Percentiles rank a stretch among this genome's conserved stretches.
phyloP scores from a whole-genome alignment of 2,329 filamentous ascomycete species.

The Colletotrichum liriopes region DNA sequence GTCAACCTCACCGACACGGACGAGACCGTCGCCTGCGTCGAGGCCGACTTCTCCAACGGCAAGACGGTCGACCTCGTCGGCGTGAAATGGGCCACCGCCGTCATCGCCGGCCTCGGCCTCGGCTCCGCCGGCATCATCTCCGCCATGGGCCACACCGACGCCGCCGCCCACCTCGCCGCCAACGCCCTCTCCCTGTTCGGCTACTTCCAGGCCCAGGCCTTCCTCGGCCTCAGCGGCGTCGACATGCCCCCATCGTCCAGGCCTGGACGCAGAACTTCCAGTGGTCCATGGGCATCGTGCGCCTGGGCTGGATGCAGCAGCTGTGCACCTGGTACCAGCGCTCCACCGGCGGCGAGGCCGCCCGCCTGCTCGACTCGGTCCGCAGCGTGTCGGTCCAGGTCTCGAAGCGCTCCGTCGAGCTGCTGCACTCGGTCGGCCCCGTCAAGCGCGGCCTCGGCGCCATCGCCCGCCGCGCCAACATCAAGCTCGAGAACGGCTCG shows the following conservation, averaged over 20 bases:
- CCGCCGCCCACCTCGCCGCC: slow-evolving; percentile 92
- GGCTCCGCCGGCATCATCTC: slow-evolving; percentile 90
- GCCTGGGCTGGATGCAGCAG: slow-evolving; percentile 85
- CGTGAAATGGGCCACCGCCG: slow-evolving; percentile 90
- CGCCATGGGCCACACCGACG: slow-evolving; percentile 92
- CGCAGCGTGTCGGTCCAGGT: slow-evolving; percentile 85
- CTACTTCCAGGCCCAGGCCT: slow-evolving; percentile 95
- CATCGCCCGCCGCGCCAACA: slow-evolving; percentile 68
- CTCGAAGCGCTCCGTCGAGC: slow-evolving; percentile 70
- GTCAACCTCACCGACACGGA: slow-evolving; percentile 79
- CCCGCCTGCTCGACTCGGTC: slow-evolving; percentile 82
- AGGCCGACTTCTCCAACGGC: slow-evolving; percentile 90
- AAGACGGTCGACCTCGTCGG: slow-evolving; percentile 91
- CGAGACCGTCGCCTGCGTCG: slow-evolving; percentile 84
- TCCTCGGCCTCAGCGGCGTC: slow-evolving; percentile 88
- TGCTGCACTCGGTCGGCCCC: slow-evolving; percentile 51
- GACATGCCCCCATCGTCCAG: slow-evolving; percentile 86
- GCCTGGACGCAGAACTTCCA: slow-evolving; percentile 98
- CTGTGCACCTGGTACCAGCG: slow-evolving; percentile 98
- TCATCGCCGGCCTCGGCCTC: slow-evolving; percentile 88
- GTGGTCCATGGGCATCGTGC: slow-evolving; percentile 98
- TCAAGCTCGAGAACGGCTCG: slow-evolving; percentile 68
- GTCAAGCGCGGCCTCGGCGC: slow-evolving; percentile 63
- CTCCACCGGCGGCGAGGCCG: slow-evolving; percentile 88
- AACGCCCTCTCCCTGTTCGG: slow-evolving; percentile 93